Conservation (phyloP, 306 rosid genomes). For the Malus domestica region DNA sequence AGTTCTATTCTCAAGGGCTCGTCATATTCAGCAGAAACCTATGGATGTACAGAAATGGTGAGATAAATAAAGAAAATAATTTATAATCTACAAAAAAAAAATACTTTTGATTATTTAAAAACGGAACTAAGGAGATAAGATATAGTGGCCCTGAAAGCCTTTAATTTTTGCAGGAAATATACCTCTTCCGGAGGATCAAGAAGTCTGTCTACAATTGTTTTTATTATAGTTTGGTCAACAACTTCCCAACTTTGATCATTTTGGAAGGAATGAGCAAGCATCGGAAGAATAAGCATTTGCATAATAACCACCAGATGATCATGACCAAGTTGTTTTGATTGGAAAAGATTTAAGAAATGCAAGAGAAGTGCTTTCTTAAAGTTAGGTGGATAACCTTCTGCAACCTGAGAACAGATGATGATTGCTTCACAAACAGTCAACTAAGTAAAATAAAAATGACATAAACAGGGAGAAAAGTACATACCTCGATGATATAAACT, state of each 20-base stretch:
- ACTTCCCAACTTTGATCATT: slow-evolving; percentile 98
- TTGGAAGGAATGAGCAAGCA: slow-evolving; percentile 98
- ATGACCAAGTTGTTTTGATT: slow-evolving; percentile 75
- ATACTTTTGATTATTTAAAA: background rate
- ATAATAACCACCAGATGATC: slow-evolving; percentile 93
- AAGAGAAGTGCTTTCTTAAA: slow-evolving; percentile 72
- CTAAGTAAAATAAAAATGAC: background rate
- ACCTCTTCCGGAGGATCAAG: slow-evolving; percentile 99
- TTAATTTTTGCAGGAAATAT: background rate
- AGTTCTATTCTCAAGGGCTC: slow-evolving; percentile 94
- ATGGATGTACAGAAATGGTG: background rate
- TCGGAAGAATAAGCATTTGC: slow-evolving; percentile 99
- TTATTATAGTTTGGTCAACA: slow-evolving; percentile 73
- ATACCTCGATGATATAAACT: slow-evolving; percentile 93
- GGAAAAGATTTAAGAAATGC: slow-evolving; percentile 85
- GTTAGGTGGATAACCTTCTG: slow-evolving; percentile 80
- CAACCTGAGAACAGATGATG: slow-evolving; percentile 54
- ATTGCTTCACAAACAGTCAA: background rate
- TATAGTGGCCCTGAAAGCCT: background rate
- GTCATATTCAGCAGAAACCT: slow-evolving; percentile 98
- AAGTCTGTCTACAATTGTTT: slow-evolving; percentile 96
- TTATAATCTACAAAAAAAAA: background rate
- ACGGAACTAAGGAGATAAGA: background rate
- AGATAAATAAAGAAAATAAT: background rate
- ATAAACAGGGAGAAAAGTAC: background rate